Evolutionary conservation across 2,329 filamentous ascomycete species (phyloP).

Genomic region (Colletotrichum siamense): DNA sequence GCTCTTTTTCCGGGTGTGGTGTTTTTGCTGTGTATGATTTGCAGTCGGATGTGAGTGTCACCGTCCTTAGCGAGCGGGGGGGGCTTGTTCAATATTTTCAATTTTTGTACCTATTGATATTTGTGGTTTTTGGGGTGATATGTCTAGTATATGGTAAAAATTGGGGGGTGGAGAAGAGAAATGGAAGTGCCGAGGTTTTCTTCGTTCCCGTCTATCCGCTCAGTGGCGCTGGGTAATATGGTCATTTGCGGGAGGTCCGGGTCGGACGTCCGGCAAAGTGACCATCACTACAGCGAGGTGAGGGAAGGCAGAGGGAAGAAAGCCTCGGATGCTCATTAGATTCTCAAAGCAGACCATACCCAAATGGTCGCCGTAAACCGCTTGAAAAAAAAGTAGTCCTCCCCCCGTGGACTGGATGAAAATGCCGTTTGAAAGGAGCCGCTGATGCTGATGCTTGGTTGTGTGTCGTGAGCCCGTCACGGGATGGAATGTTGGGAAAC

Average conservation of each 20-base stretch:
- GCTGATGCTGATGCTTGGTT: neutral
- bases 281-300: neutral
- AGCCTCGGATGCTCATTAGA: neutral
- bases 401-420: neutral
- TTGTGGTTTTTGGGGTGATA: neutral
- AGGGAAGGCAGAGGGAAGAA: too few relatives aligned
- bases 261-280: neutral
- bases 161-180: neutral
- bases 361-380: neutral
- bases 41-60: neutral
- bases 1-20: neutral
- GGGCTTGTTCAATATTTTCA: neutral
- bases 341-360: neutral
- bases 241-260: neutral
- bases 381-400: neutral
- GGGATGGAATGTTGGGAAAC: neutral
- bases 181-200: neutral
- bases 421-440: neutral
- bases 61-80: neutral
- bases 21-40: neutral
- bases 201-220: neutral
- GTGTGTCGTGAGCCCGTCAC: conserved; percentile 10
- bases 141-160: conserved; percentile 13
- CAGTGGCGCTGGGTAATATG: neutral
- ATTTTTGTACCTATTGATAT: neutral